phyloP scores from a whole-genome alignment of 768 basidiomycete species.

The Lactifluus rugatus region DNA sequence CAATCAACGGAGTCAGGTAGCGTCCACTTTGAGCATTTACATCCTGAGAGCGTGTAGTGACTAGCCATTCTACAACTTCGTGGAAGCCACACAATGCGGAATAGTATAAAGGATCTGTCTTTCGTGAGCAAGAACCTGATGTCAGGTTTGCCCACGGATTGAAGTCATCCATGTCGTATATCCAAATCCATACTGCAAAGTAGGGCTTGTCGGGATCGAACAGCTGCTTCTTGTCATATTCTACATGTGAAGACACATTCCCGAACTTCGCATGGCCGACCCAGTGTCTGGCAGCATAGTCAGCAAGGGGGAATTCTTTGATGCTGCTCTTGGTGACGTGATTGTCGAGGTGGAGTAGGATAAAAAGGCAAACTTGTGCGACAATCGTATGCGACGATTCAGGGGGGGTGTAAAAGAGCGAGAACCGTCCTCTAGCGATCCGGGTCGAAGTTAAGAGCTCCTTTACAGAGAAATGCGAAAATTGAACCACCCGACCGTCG shows the following conservation, averaged over 20 bases:
- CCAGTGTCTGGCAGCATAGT: background rate
- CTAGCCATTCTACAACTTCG: background rate
- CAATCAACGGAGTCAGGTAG: background rate
- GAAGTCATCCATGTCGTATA: background rate
- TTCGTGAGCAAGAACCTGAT: rapidly evolving
- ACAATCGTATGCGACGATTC: background rate
- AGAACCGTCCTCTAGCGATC: background rate
- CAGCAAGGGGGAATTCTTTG: background rate
- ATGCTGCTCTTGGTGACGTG: background rate
- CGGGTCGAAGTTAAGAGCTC: background rate
- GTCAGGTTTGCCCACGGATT: too few species aligned
- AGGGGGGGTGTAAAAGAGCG: background rate
- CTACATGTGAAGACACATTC: background rate
- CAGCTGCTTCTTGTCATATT: background rate
- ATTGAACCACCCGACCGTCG: background rate
- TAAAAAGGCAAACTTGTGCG: background rate
- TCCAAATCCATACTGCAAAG: background rate
- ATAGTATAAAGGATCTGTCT: background rate
- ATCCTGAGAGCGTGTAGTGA: background rate
- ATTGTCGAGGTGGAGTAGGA: background rate
- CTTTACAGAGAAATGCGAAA: background rate
- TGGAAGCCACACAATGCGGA: background rate
- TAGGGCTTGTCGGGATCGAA: background rate
- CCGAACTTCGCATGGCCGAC: background rate
- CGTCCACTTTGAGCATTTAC: background rate